Base-by-base conservation (phyloP, 2,329 filamentous ascomycete genomes). In the Aspergillus cejpii region DNA sequence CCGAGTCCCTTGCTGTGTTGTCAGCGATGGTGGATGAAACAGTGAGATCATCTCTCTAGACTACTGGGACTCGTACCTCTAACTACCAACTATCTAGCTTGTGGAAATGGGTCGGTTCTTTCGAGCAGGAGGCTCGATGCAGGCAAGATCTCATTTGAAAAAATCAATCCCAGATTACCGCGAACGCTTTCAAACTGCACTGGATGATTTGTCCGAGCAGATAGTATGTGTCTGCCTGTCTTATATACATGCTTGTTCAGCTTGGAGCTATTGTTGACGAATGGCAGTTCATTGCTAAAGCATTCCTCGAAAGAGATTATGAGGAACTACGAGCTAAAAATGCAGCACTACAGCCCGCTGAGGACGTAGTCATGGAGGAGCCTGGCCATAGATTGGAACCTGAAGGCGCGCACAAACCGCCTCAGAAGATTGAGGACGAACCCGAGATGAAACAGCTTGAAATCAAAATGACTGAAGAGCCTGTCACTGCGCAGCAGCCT, bases 71-170 rank as follows among this genome's bases (percentile, higher is more conserved):
- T 26, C 14, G 26, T 7, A 23, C 7, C 24, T 52, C 59, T 62
- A 47, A 63, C 47, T 8, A 14, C 33, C n/a, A 14, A n/a, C n/a
- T n/a, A n/a, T n/a, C 14, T 51, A 71, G 68, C 61, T 71, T 20
- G 56, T 69, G 43, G 68, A 70, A 26, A 69, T 65, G 10, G 67
- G 64, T 15, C 64, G 66, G 6, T 65, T 69, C 43, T 70, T 71
- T 41, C 64, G 62, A 39, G 61, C 64, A 11, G 56, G 57, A 5
- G 64, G 61, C 12, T 66, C 66, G 11, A 50, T 63, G 39, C 60
- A 64, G 31, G 57, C 61, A 10, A 58, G 58, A 19, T 48, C 58
- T 11, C 66, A 67, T 21, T 45, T 70, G 28, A 67, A 68, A 48
- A 60, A 61, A 8, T 56, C 61, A 12, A 53, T 71, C n/a, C 68